Conservation (phyloP, 306 rosid species). For the Nissolia schottii region DNA sequence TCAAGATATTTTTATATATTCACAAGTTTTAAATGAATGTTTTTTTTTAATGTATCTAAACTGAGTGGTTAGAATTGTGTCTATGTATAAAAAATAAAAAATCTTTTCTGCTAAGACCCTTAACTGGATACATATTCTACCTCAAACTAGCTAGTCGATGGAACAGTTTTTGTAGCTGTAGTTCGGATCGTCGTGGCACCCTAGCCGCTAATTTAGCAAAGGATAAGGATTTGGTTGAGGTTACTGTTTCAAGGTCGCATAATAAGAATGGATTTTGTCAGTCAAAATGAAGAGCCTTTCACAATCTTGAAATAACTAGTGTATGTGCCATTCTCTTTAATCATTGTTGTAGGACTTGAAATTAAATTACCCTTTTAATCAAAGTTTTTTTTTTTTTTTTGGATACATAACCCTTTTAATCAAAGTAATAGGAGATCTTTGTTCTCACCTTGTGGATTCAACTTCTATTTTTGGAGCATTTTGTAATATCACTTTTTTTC, state of each 20-base stretch:
- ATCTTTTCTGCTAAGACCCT: neutral
- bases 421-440: neutral
- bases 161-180: neutral
- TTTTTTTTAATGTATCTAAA: too few relatives aligned
- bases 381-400: too few relatives aligned
- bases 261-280: neutral
- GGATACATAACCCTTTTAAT: too few relatives aligned
- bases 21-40: too few relatives aligned
- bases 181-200: constrained; percentile 12
- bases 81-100: too few relatives aligned
- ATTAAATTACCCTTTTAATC: neutral
- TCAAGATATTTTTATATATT: too few relatives aligned
- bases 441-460: neutral
- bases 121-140: neutral
- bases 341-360: neutral
- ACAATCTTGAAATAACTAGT: neutral
- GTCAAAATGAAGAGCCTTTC: constrained; percentile 29
- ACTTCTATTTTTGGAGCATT: neutral
- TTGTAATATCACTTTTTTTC: neutral
- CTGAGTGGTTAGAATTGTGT: too few relatives aligned
- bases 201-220: constrained; percentile 34
- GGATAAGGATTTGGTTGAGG: constrained; percentile 26
- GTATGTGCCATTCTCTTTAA: neutral
- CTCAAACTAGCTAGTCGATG: neutral
- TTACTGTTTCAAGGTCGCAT: constrained; percentile 37